Evolutionary conservation across 23 red algal species (phyloP).

Genomic region (Pyropia haitanensis): DNA sequence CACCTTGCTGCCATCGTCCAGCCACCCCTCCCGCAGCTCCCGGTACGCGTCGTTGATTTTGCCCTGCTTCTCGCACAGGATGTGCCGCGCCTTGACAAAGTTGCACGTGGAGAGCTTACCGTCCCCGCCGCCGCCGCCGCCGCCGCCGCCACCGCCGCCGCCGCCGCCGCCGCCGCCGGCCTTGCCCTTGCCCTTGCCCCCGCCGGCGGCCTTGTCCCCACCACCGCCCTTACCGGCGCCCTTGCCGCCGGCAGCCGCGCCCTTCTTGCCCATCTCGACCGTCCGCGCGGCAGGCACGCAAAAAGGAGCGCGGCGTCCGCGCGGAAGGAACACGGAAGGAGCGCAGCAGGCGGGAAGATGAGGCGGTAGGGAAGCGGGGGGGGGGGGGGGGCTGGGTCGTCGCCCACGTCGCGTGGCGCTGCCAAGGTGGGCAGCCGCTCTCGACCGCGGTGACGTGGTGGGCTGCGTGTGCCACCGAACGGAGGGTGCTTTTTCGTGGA

Average conservation of each 20-base stretch:
- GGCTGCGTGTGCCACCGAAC: no score
- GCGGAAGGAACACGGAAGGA: no score
- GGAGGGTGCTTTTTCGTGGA: no score
- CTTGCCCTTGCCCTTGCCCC: constrained; percentile 21
- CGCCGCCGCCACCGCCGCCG: neutral
- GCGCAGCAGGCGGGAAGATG: no score
- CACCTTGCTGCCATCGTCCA: constrained; percentile 39
- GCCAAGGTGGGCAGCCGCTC: no score
- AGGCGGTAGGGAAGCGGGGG: no score
- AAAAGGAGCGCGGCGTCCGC: no score
- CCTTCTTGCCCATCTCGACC: no score
- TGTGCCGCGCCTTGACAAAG: constrained; percentile 95
- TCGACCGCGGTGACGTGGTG: no score
- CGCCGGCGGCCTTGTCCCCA: constrained; percentile 22
- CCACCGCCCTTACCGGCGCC: neutral
- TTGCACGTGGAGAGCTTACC: constrained; percentile 88
- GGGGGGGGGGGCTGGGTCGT: no score
- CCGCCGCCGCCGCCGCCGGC: no score
- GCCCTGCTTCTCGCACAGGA: constrained; percentile 88
- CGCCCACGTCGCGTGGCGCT: no score
- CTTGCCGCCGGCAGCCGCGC: neutral
- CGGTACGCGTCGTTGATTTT: constrained; percentile 81
- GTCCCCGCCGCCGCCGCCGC: constrained; percentile 45
- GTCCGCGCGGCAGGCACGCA: neutral
- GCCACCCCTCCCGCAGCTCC: constrained; percentile 44